Percentiles rank a stretch among this genome's conserved stretches.
Evolutionary conservation across 163 green algal species (phyloP).

Genomic region (Prototheca stagnorum): DNA sequence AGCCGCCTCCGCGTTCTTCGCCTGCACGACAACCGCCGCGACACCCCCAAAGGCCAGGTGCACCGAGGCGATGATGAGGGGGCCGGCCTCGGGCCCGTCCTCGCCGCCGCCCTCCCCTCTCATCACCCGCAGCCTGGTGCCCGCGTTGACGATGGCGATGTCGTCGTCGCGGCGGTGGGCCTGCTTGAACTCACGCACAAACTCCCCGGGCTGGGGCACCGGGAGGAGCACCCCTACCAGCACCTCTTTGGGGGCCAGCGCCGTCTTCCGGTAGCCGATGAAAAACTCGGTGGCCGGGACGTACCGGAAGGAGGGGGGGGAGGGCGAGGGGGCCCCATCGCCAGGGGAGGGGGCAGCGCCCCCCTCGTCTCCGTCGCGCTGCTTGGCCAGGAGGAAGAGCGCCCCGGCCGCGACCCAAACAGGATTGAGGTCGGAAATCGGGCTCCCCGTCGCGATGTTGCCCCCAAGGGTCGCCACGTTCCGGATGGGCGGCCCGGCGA

Average conservation of each 20-base stretch:
- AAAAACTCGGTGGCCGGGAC: conserved; percentile 77
- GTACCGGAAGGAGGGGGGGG: conserved; percentile 1
- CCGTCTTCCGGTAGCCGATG: conserved; percentile 74
- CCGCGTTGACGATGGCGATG: conserved; percentile 95
- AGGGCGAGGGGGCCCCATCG: neutral
- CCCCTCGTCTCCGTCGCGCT: conserved; percentile 14
- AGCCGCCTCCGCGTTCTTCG: conserved; percentile 24
- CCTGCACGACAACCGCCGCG: conserved; percentile 58
- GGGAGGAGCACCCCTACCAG: conserved; percentile 39
- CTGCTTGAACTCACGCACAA: conserved; percentile 92
- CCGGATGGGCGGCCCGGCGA: conserved; percentile 75
- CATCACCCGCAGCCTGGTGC: conserved; percentile 59
- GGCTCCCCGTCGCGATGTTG: conserved; percentile 81
- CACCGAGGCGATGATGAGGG: conserved; percentile 48
- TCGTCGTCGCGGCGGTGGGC: conserved; percentile 86
- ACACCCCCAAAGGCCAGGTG: conserved; percentile 76
- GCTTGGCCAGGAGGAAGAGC: conserved; percentile 53
- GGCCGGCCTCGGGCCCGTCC: neutral
- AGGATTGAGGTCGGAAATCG: conserved; percentile 91
- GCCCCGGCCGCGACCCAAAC: conserved; percentile 74
- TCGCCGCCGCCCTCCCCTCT: neutral
- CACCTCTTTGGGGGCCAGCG: conserved; percentile 62
- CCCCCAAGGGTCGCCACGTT: conserved; percentile 79
- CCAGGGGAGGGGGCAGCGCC: no score
- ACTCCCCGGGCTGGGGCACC: conserved; percentile 56